A percentile compares a stretch with the other conserved stretches of the same genome.
These are phyloP conservation scores for Hyphopichia homilentoma DNA, from an alignment of 805 yeast species.

Conservation along the genomic window DNA sequence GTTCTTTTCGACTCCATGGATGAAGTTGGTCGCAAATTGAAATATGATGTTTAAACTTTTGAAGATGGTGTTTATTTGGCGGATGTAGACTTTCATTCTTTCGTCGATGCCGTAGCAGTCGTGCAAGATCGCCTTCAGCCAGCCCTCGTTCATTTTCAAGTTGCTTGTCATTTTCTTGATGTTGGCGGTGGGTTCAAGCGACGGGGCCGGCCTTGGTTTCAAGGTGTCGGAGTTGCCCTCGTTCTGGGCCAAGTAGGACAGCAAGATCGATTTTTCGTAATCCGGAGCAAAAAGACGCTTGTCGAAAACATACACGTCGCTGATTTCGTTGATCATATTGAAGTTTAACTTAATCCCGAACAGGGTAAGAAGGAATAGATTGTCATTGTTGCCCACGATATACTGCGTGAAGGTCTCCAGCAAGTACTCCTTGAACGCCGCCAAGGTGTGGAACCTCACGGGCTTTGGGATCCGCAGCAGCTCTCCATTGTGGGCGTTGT, in stretches of 20 bases:
- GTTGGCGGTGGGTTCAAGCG: constrained; percentile 2
- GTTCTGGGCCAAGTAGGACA: constrained; percentile 8
- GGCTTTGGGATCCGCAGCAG: constrained; percentile 35
- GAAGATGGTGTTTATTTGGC: constrained; percentile 39
- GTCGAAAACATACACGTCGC: constrained; percentile 61
- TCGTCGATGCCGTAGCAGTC: constrained; percentile 34
- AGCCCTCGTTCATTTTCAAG: constrained; percentile 46
- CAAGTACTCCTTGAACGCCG: constrained; percentile 27
- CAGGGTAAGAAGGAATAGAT: constrained; percentile 55
- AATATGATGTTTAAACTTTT: constrained; percentile 44
- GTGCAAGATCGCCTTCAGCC: constrained; percentile 47
- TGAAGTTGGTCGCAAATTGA: constrained; percentile 47
- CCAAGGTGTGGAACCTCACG: constrained; percentile 32
- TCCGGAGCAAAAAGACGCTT: constrained; percentile 48
- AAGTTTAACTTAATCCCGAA: constrained; percentile 61
- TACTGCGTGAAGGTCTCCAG: constrained; percentile 22
- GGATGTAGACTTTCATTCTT: constrained; percentile 20
- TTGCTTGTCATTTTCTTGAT: constrained; percentile 25
- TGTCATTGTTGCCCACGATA: constrained; percentile 19
- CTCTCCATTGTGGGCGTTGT: constrained; percentile 38
- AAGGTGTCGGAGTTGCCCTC: constrained; percentile 2
- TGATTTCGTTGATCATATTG: constrained; percentile 47
- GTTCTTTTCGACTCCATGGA: constrained; percentile 45
- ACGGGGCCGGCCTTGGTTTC: constrained; percentile 1
- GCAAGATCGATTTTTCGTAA: constrained; percentile 4